Evolutionary conservation across 495 filamentous ascomycete species (phyloP).

Genomic region (Copromyces sp.): DNA sequence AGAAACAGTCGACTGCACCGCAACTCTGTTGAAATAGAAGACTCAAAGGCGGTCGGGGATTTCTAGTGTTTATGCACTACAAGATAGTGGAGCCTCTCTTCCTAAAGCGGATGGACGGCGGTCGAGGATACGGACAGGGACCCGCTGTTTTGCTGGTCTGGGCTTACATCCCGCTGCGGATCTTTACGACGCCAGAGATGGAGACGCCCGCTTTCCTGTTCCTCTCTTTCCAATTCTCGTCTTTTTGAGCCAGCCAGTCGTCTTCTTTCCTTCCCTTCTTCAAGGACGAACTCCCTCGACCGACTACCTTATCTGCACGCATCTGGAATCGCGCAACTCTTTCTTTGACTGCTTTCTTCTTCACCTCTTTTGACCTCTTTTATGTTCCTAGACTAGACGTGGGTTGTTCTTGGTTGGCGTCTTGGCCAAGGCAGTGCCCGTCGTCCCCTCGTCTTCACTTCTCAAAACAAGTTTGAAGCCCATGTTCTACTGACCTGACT

Average conservation of each 20-base stretch:
- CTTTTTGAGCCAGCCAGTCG: neutral
- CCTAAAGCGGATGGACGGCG: neutral
- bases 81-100: neutral
- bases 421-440: neutral
- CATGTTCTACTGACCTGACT: neutral
- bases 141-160: neutral
- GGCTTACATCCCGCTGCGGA: neutral
- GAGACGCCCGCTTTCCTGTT: neutral
- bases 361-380: neutral
- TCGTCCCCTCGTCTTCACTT: neutral
- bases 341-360: neutral
- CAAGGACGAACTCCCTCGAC: neutral
- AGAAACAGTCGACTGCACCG: neutral
- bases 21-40: neutral
- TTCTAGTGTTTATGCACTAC: neutral
- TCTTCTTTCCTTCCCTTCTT: neutral
- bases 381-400: neutral
- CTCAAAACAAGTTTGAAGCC: neutral
- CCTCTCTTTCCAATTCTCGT: neutral
- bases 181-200: neutral
- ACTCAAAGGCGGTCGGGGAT: neutral
- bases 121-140: neutral
- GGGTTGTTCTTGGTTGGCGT: neutral
- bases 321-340: neutral
- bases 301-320: constrained; percentile 1